Base-by-base conservation (phyloP, 2,329 filamentous ascomycete genomes). In the Didymella sp. region DNA sequence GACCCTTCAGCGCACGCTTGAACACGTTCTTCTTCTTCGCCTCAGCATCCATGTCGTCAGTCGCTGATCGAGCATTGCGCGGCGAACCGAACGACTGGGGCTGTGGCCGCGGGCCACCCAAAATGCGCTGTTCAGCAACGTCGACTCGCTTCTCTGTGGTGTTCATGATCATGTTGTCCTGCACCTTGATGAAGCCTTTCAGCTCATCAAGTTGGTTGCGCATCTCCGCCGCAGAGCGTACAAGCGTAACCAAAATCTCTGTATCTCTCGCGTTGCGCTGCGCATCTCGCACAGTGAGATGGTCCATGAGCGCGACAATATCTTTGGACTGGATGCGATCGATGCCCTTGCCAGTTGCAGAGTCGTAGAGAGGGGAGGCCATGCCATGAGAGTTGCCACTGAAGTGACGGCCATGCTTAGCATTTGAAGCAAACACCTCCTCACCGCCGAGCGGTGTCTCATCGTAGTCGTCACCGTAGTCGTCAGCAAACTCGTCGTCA, bases 221-320 rank as follows among this genome's bases (percentile, higher is more conserved):
- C 93, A 98, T 98, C 77, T 99, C 95, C 12, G 95, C 89, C 4
- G 95, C 94, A 51, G 92, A 93, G 58, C 94, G 89, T 59, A 99
- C 95, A 28, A 99, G 85, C 0, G 95, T 94, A 43, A 97, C 91
- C 17, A 99, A 82, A 52, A 99, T 97, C 77, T 99, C 95, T 0
- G 95, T 98, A 70, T 99, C 95, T 41, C 95, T 87, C 42, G 95
- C 95, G 77, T 95, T 98, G 58, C 95, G 89, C 78, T 98, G 94
- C 37, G 94, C 95, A 78, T 99, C 95, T 31, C 95, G 89, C 61
- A 98, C 95, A 74, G 96, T 98, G 61, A 99, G 87, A 76, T 99
- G 95, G 73, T 99, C 94, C 95, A 99, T 99, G 59, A 99, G 81
- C 22, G 94, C 92, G 62, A 99, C 90, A 68, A 99, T 96, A 71